Conservation (phyloP, 2,329 filamentous ascomycete genomes). For the Metarhizium anisopliae region DNA sequence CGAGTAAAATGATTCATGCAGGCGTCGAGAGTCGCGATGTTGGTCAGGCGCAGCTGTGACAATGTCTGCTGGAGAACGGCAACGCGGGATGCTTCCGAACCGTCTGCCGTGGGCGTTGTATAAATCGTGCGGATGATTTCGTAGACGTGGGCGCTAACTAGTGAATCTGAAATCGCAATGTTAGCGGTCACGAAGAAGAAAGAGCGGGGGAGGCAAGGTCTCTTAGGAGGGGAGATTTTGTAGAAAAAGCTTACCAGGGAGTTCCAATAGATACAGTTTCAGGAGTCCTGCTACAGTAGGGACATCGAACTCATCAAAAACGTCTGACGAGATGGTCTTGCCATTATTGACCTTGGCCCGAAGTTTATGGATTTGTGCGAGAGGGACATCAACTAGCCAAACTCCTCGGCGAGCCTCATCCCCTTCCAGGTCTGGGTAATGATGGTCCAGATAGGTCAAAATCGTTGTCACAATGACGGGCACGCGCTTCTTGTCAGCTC, state of each 20-base stretch:
- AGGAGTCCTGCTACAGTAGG: constrained; percentile 87
- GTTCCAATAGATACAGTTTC: constrained; percentile 89
- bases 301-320: constrained; percentile 83
- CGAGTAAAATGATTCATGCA: constrained; percentile 98
- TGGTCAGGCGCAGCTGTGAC: constrained; percentile 86
- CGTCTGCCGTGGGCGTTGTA: constrained; percentile 67
- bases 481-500: constrained; percentile 91
- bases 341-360: constrained; percentile 80
- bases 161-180: constrained; percentile 57
- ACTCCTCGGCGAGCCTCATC: constrained; percentile 88
- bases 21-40: constrained; percentile 97
- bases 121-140: constrained; percentile 99
- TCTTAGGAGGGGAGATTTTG: not conserved
- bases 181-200: constrained; percentile 13
- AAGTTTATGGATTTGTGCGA: constrained; percentile 76
- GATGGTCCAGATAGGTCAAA: constrained; percentile 88
- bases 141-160: constrained; percentile 96
- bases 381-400: constrained; percentile 87
- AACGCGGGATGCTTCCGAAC: constrained; percentile 69
- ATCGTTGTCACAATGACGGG: constrained; percentile 87
- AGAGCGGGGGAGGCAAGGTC: not conserved
- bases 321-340: constrained; percentile 64
- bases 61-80: constrained; percentile 92
- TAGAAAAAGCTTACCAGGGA: constrained; percentile 59
- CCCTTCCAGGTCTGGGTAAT: constrained; percentile 94